Conservation (phyloP, 768 basidiomycete genomes). For the Boletellus sp. region DNA sequence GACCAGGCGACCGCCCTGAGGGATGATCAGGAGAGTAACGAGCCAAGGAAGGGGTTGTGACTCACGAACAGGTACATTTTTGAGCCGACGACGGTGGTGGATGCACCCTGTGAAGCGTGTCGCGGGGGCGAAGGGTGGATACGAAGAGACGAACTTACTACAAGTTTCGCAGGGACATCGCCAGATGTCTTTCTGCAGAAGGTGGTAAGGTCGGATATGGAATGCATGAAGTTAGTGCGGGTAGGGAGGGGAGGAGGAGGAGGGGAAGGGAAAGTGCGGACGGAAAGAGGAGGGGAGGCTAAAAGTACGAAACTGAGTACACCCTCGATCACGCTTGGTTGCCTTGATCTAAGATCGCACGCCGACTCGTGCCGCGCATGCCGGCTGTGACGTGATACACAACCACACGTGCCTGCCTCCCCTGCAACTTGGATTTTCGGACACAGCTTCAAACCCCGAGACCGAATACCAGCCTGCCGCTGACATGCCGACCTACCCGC, state of each 20-base stretch:
- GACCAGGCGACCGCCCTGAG: slow-evolving; percentile 82
- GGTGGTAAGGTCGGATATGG: slow-evolving; percentile 87
- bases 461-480: slow-evolving; percentile 9
- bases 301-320: slow-evolving; percentile 18
- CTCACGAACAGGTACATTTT: slow-evolving; percentile 88
- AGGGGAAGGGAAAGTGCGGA: slow-evolving; percentile 11
- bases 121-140: not conserved
- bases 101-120: slow-evolving; percentile 62
- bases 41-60: not conserved
- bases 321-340: slow-evolving; percentile 12
- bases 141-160: slow-evolving; percentile 49
- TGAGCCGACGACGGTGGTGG: slow-evolving; percentile 84
- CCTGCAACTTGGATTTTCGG: slow-evolving; percentile 7
- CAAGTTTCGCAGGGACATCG: slow-evolving; percentile 84
- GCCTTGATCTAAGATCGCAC: slow-evolving; percentile 28
- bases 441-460: slow-evolving; percentile 16
- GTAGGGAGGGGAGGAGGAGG: slow-evolving; percentile 2
- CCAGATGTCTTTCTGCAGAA: slow-evolving; percentile 80
- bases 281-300: slow-evolving; percentile 11
- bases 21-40: not conserved
- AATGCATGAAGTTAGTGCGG: slow-evolving; percentile 47
- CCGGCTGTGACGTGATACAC: slow-evolving; percentile 19
- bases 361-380: slow-evolving; percentile 22
- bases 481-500: slow-evolving; percentile 1
- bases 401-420: slow-evolving; percentile 18